Evolutionary conservation across 768 basidiomycete species (phyloP).

Genomic region (Russula vinacea): DNA sequence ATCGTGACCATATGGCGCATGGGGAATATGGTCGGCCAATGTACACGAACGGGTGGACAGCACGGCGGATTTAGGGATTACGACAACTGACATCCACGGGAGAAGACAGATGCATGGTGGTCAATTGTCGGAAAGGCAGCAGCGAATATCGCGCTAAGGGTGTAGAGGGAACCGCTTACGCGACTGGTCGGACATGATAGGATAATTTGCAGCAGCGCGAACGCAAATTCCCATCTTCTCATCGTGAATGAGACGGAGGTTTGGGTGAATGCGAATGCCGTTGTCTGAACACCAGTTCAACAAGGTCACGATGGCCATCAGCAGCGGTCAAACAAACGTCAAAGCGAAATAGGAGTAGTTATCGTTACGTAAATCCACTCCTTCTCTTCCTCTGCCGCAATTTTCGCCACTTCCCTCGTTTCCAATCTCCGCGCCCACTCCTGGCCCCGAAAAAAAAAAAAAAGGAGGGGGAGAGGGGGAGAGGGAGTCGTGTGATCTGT

Average conservation of each 20-base stretch:
- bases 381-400: slow-evolving; percentile 25
- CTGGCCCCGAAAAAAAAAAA: slow-evolving; percentile 50
- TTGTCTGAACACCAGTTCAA: slow-evolving; percentile 31
- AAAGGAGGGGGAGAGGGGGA: not conserved
- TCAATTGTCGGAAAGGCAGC: slow-evolving; percentile 5
- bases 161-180: slow-evolving; percentile 23
- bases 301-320: slow-evolving; percentile 16
- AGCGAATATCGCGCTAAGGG: slow-evolving; percentile 17
- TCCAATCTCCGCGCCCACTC: slow-evolving; percentile 47
- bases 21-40: slow-evolving; percentile 28
- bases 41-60: slow-evolving; percentile 32
- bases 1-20: slow-evolving; percentile 29
- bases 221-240: slow-evolving; percentile 22
- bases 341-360: slow-evolving; percentile 18
- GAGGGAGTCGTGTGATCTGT: slow-evolving; percentile 3
- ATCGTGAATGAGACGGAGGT: slow-evolving; percentile 26
- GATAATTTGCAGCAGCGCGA: slow-evolving; percentile 6
- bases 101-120: slow-evolving; percentile 1
- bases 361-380: slow-evolving; percentile 23
- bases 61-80: slow-evolving; percentile 33
- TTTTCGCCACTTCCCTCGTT: slow-evolving; percentile 25
- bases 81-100: slow-evolving; percentile 28
- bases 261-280: slow-evolving; percentile 29
- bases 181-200: slow-evolving; percentile 19
- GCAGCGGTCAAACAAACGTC: slow-evolving; percentile 1